These are phyloP conservation scores for Globisporangium camurandrum DNA, from an alignment of 352 stramenopile genomes.

Conservation along the genomic window DNA sequence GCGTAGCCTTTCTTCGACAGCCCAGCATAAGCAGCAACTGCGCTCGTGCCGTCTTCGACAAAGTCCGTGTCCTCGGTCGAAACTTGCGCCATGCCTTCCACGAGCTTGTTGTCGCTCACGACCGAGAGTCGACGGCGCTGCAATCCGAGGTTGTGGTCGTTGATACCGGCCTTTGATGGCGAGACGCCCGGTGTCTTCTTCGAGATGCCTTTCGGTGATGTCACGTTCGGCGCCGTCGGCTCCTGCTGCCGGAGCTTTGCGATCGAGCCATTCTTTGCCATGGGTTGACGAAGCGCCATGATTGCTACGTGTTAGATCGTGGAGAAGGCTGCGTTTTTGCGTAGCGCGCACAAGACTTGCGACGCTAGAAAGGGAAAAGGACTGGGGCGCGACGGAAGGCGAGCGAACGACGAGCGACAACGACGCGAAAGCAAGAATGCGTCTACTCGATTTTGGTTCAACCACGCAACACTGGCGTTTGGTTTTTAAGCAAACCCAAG, in stretches of 20 bases:
- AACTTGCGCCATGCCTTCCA: conserved; percentile 65
- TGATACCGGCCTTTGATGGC: conserved; percentile 23
- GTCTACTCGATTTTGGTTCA: no score
- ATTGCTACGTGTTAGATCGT: conserved; percentile 1
- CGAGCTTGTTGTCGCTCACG: conserved; percentile 77
- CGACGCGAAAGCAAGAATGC: conserved; percentile 9
- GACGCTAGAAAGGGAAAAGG: no score
- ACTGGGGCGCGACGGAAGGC: no score
- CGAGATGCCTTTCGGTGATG: conserved; percentile 76
- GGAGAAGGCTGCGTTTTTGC: conserved; percentile 2
- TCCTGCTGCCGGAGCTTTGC: conserved; percentile 56
- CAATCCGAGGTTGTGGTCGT: conserved; percentile 49
- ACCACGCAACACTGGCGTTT: no score
- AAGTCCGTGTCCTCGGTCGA: conserved; percentile 56
- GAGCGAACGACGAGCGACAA: background rate
- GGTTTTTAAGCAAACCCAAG: no score
- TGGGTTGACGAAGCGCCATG: conserved; percentile 26
- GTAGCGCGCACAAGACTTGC: conserved; percentile 1
- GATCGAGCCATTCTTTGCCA: conserved; percentile 42
- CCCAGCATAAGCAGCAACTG: conserved; percentile 59
- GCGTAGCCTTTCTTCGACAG: conserved; percentile 82
- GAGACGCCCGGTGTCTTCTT: conserved; percentile 54
- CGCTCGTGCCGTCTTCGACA: conserved; percentile 48
- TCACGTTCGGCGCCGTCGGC: conserved; percentile 51
- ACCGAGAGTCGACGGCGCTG: conserved; percentile 63